Evolutionary conservation across 2,329 filamentous ascomycete genomes (phyloP), one percentile per base, ranked within the genome.

Genomic region (Sporothrix brasiliensis): DNA sequence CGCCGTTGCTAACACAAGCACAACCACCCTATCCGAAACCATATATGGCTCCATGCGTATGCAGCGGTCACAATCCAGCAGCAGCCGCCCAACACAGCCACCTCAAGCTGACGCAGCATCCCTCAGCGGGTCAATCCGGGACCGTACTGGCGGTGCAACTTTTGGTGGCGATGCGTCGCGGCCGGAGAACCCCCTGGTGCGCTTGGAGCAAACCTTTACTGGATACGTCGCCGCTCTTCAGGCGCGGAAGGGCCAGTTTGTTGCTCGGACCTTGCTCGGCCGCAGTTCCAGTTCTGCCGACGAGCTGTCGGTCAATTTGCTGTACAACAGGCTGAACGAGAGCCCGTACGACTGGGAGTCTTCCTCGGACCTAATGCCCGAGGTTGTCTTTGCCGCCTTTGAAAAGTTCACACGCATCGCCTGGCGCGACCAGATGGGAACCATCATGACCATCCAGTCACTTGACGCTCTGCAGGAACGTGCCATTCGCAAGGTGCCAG

Each of bases 341-440:
- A 91, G 91, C 73, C 92, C 93, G 0, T 90, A 88, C 68, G 93
- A 92, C 76, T 86, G 92, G 73, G 91, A 89, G 11, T 88, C 92
- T 1, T 87, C 89, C 0, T 86, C 89, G 0, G 93, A 97, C 71
- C 85, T 92, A 10, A 87, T 89, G 3, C 88, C 94, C 10, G 93
- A 97, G 76, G 89, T 94, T 24, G 86, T 98, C 5, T 97, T 97
- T 77, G 91, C 92, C 34, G 91, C 94, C 0, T 98, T 97, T 78
- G 94, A 97, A 78, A 97, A 96, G 73, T 98, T 97, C 75, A 82
- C 97, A 72, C 89, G 89, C 71, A 90, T 93, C 73, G 93, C 92
- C 14, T 98, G 94, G 94, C 89, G 87, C 71, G 91, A 94, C 74
- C 90, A 92, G 75, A 93, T 97, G 84, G 94, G 94, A 0, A 88